Conservation (phyloP, 2,329 filamentous ascomycete genomes). For the Penicillium sp. region DNA sequence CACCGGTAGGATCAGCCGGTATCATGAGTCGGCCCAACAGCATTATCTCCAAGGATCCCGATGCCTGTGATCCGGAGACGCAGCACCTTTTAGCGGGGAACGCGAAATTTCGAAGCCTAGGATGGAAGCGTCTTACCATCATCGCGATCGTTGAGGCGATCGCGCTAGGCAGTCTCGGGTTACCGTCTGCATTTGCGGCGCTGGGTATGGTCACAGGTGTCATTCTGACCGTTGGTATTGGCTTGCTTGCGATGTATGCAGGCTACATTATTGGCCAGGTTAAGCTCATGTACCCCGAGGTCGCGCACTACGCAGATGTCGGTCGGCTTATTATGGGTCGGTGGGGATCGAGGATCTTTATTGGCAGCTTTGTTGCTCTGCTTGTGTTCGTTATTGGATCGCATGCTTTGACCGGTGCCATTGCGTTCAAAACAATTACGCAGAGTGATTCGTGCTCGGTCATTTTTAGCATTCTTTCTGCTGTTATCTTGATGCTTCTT, state of each 20-base stretch:
- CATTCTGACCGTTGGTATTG: conserved; percentile 40
- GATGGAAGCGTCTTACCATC: conserved; percentile 10
- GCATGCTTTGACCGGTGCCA: conserved; percentile 14
- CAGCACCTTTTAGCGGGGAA: neutral
- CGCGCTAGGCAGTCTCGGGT: conserved; percentile 6
- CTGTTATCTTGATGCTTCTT: conserved; percentile 26
- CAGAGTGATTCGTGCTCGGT: conserved; percentile 11
- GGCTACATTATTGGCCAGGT: conserved; percentile 13
- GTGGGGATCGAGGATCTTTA: conserved; percentile 12
- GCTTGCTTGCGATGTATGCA: conserved; percentile 38
- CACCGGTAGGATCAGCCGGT: neutral
- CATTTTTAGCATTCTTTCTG: conserved; percentile 13
- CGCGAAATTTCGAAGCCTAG: conserved; percentile 4
- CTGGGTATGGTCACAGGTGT: conserved; percentile 48
- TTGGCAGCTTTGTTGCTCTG: conserved; percentile 9
- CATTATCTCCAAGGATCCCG: neutral
- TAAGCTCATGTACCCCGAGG: conserved; percentile 13
- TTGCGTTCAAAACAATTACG: conserved; percentile 12
- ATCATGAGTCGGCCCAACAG: neutral
- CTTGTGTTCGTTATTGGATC: conserved; percentile 13
- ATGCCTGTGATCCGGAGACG: neutral
- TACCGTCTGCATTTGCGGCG: conserved; percentile 38
- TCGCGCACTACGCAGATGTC: conserved; percentile 14
- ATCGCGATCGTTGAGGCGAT: conserved; percentile 12
- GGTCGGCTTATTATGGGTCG: conserved; percentile 8